phyloP scores from a whole-genome alignment of 2,329 filamentous ascomycete species.

The Penicillium sp. region DNA sequence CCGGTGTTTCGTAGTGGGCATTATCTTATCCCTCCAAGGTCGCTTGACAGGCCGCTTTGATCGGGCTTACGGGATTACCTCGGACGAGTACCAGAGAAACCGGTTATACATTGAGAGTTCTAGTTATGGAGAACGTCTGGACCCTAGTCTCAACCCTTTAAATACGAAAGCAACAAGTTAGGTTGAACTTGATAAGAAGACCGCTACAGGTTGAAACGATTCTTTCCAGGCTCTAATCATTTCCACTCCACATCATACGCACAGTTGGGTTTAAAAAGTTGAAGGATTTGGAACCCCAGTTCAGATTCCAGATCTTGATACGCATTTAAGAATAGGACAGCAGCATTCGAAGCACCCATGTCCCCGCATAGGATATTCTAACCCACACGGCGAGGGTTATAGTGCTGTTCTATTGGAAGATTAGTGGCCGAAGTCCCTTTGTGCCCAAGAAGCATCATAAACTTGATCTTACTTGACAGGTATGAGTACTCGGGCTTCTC shows the following conservation, averaged over 20 bases:
- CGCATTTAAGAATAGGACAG: background rate
- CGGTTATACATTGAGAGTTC: background rate
- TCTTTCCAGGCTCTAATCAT: background rate
- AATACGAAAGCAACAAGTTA: background rate
- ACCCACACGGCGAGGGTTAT: background rate
- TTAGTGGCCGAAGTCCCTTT: background rate
- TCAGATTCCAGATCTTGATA: background rate
- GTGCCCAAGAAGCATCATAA: background rate
- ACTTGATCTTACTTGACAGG: too few relatives aligned
- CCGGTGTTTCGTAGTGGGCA: background rate
- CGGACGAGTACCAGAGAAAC: background rate
- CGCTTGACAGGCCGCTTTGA: background rate
- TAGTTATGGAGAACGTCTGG: background rate
- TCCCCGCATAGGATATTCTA: background rate
- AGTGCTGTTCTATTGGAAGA: background rate
- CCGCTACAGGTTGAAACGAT: background rate
- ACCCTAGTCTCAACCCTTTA: background rate
- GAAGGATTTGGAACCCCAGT: background rate
- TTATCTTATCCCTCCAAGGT: background rate
- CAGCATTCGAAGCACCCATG: background rate
- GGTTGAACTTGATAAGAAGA: background rate
- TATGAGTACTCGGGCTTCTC: too few relatives aligned
- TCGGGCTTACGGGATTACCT: background rate
- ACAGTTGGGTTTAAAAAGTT: background rate
- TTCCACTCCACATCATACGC: background rate